Conservation (phyloP, 1,139 yeast genomes). For the Taphrina deformans region DNA sequence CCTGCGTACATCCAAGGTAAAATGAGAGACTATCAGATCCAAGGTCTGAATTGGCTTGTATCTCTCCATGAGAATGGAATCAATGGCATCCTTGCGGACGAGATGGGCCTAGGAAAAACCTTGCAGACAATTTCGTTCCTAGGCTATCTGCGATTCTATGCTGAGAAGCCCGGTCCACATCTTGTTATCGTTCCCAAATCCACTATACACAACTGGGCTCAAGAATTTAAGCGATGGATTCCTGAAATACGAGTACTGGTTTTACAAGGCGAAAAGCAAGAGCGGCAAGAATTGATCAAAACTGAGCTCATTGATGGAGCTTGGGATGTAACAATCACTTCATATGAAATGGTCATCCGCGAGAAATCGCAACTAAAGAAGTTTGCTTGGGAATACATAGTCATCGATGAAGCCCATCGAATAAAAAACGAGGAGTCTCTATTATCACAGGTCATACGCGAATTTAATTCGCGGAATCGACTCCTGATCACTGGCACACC, state of each 20-base stretch:
- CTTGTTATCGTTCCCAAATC: constrained; percentile 92
- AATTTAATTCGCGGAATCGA: constrained; percentile 81
- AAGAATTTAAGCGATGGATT: constrained; percentile 93
- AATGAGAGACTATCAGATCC: constrained; percentile 89
- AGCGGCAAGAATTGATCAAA: constrained; percentile 61
- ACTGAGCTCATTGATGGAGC: constrained; percentile 64
- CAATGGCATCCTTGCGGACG: constrained; percentile 96
- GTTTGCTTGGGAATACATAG: constrained; percentile 87
- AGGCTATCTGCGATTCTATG: constrained; percentile 78
- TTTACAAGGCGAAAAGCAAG: constrained; percentile 83
- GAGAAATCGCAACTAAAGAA: constrained; percentile 80
- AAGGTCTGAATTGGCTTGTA: constrained; percentile 96
- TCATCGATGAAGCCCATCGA: constrained; percentile 96
- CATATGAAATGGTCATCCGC: constrained; percentile 88
- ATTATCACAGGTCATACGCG: constrained; percentile 81
- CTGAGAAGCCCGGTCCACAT: constrained; percentile 84
- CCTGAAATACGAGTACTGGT: constrained; percentile 90
- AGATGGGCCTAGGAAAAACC: constrained; percentile 98
- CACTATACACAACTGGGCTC: constrained; percentile 90
- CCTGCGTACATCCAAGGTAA: constrained; percentile 78
- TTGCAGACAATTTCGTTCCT: constrained; percentile 93
- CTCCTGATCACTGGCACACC: constrained; percentile 95
- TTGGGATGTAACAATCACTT: constrained; percentile 85
- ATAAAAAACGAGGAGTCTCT: constrained; percentile 92
- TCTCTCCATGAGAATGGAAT: constrained; percentile 96